A percentile compares a stretch with the other conserved stretches of the same genome.
Evolutionary conservation across 1,284 basidiomycete genomes (phyloP).

Genomic region (Agaricales sp.): DNA sequence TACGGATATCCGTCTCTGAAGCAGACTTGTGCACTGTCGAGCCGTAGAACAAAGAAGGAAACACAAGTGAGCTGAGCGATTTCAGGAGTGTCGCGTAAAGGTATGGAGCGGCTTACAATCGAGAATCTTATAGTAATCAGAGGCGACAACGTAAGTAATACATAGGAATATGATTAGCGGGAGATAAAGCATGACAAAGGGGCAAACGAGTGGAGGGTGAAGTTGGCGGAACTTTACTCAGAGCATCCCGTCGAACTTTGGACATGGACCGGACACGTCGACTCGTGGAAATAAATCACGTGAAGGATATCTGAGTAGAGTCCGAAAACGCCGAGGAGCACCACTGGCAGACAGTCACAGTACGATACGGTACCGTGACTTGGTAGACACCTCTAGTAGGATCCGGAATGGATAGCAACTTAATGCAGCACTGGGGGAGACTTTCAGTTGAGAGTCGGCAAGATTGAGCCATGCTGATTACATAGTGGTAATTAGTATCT

Average conservation of each 20-base stretch:
- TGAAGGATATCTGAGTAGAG: too few species aligned
- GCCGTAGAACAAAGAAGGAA: constrained; percentile 6
- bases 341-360: too few species aligned
- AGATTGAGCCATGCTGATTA: too few species aligned
- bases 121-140: constrained; percentile 68
- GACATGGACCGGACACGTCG: background rate
- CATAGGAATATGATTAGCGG: constrained; percentile 32
- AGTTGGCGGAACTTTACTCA: background rate
- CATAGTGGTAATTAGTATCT: too few species aligned
- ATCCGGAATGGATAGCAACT: too few species aligned
- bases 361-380: too few species aligned
- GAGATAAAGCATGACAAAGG: constrained; percentile 17
- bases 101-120: constrained; percentile 46
- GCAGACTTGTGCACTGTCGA: constrained; percentile 67
- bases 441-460: too few species aligned
- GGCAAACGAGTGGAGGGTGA: background rate
- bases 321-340: too few species aligned
- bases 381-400: too few species aligned
- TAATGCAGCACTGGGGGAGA: too few species aligned
- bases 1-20: constrained; percentile 80
- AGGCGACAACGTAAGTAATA: constrained; percentile 39
- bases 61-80: constrained; percentile 6
- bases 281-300: too few species aligned
- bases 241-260: constrained; percentile 2
- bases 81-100: constrained; percentile 19